Evolutionary conservation across 1,284 basidiomycete genomes (phyloP).

Genomic region (Schizophyllum commune): DNA sequence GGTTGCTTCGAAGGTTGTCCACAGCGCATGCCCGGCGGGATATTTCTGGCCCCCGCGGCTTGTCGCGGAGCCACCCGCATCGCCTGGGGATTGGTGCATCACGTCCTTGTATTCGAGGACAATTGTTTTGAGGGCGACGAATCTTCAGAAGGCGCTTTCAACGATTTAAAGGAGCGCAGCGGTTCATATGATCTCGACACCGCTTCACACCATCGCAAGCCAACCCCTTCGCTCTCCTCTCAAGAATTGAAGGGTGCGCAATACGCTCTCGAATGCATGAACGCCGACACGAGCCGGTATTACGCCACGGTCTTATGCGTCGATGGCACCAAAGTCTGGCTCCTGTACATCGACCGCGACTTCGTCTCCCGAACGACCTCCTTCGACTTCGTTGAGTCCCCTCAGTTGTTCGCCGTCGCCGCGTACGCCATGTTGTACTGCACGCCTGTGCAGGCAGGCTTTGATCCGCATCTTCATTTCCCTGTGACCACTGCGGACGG

Average conservation of each 20-base stretch:
- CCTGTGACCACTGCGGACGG: background rate
- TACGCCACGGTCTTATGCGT: background rate
- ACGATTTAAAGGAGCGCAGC: background rate
- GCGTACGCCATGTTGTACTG: background rate
- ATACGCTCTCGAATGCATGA: background rate
- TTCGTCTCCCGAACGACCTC: background rate
- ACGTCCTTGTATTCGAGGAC: no score
- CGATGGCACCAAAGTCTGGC: background rate
- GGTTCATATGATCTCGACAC: no score
- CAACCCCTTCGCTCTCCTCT: background rate
- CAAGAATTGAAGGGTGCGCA: background rate
- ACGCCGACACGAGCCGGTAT: background rate
- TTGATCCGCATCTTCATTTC: background rate
- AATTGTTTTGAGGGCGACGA: no score
- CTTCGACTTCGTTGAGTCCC: background rate
- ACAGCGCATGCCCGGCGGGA: no score
- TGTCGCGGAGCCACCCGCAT: no score
- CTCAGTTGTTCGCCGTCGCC: background rate
- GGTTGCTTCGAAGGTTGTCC: no score
- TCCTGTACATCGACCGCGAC: background rate
- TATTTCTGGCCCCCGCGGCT: no score
- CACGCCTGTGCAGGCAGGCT: background rate
- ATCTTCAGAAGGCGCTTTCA: background rate
- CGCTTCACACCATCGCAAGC: background rate
- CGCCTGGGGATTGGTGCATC: no score